A percentile compares a stretch with the other conserved stretches of the same genome.
phyloP scores from a whole-genome alignment of 768 basidiomycete species.

The Lentinula detonsa region DNA sequence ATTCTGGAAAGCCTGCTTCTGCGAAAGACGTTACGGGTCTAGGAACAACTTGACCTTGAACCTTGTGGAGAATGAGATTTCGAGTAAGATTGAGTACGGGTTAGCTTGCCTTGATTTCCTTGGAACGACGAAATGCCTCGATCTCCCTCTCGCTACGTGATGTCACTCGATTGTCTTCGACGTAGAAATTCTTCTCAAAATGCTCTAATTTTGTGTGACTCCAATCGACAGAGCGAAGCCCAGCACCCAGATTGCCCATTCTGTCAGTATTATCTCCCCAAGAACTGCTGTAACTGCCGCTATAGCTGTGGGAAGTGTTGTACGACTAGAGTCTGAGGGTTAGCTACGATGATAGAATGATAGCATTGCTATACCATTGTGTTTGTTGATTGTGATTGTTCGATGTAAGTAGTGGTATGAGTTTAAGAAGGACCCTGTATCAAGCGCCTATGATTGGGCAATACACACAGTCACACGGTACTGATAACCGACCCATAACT shows the following conservation, averaged over 20 bases:
- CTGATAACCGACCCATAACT: neutral
- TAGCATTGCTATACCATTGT: neutral
- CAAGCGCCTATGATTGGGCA: neutral
- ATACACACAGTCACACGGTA: neutral
- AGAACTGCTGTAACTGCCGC: neutral
- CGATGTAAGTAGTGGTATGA: neutral
- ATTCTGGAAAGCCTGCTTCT: conserved; percentile 94
- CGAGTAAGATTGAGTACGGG: neutral
- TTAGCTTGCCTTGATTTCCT: conserved; percentile 77
- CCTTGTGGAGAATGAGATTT: conserved; percentile 31
- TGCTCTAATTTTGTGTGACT: conserved; percentile 58
- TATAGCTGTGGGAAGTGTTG: neutral
- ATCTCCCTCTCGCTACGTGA: conserved; percentile 78
- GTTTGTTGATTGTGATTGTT: neutral
- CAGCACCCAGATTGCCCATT: conserved; percentile 78
- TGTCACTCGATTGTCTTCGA: conserved; percentile 82
- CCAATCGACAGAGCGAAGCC: conserved; percentile 87
- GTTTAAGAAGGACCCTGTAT: neutral
- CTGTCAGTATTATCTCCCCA: conserved; percentile 48
- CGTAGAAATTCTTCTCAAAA: conserved; percentile 98
- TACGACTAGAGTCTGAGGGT: neutral
- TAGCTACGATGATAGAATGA: neutral
- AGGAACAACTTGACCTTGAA: conserved; percentile 85
- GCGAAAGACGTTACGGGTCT: conserved; percentile 90
- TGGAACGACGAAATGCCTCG: conserved; percentile 74